Evolutionary conservation across 768 basidiomycete species (phyloP).

Genomic region (Piloderma croceum): DNA sequence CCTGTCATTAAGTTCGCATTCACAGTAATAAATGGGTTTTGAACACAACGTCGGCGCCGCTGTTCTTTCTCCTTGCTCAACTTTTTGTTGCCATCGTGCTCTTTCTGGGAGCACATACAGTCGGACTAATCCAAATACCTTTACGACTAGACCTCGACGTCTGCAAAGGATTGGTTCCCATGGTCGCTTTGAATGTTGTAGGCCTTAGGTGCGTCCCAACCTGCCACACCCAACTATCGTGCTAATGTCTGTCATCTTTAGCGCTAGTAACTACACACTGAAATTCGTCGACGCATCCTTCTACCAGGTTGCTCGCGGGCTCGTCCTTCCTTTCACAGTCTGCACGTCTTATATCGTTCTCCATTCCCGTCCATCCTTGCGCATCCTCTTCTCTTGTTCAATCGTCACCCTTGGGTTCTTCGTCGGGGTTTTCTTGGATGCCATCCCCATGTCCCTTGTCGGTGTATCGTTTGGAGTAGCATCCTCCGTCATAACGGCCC

Average conservation of each 20-base stretch:
- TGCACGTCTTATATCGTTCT: slow-evolving; percentile 78
- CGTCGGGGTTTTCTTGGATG: slow-evolving; percentile 78
- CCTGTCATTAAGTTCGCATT: slow-evolving; percentile 8
- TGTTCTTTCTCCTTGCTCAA: slow-evolving; percentile 85
- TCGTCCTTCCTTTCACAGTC: slow-evolving; percentile 92
- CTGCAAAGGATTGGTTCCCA: slow-evolving; percentile 69
- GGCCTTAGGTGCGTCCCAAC: slow-evolving; percentile 59
- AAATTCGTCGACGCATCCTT: slow-evolving; percentile 95
- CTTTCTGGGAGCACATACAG: slow-evolving; percentile 56
- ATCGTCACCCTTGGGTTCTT: slow-evolving; percentile 92
- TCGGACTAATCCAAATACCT: slow-evolving; percentile 63
- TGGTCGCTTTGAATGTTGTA: slow-evolving; percentile 72
- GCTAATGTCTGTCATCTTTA: slow-evolving; percentile 23
- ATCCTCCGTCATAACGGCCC: slow-evolving; percentile 80
- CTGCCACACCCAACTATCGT: not conserved
- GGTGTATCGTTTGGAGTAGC: slow-evolving; percentile 80
- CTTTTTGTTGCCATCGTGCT: slow-evolving; percentile 74
- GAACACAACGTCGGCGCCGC: slow-evolving; percentile 62
- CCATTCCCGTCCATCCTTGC: slow-evolving; percentile 66
- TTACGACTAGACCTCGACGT: slow-evolving; percentile 58
- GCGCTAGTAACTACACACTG: slow-evolving; percentile 85
- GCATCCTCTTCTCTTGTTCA: slow-evolving; percentile 68
- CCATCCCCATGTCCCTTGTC: slow-evolving; percentile 46
- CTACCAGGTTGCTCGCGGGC: slow-evolving; percentile 91
- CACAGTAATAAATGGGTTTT: slow-evolving; percentile 89